phyloP scores from a whole-genome alignment of 2,329 filamentous ascomycete species.

The Hymenoscyphus infarciens region DNA sequence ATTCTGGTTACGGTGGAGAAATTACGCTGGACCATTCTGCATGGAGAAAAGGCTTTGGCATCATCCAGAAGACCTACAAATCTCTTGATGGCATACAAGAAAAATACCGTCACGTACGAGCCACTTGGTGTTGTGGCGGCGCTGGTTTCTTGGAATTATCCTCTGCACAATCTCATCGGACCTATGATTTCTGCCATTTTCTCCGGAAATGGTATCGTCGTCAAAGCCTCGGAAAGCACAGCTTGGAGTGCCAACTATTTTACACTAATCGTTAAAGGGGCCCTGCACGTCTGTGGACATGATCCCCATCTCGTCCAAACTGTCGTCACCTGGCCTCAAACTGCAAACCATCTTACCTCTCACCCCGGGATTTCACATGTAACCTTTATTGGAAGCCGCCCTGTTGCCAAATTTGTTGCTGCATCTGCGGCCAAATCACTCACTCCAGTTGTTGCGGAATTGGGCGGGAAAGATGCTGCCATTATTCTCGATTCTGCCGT shows the following conservation, averaged over 20 bases:
- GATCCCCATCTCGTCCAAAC: slow-evolving; percentile 78
- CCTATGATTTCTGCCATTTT: slow-evolving; percentile 90
- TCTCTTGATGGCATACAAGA: slow-evolving; percentile 92
- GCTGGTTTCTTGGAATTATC: slow-evolving; percentile 95
- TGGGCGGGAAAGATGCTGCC: slow-evolving; percentile 92
- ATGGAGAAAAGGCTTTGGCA: slow-evolving; percentile 77
- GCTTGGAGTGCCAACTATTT: slow-evolving; percentile 91
- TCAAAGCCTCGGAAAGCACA: slow-evolving; percentile 94
- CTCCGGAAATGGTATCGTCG: slow-evolving; percentile 83
- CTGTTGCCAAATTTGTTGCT: slow-evolving; percentile 84
- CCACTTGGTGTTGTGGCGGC: slow-evolving; percentile 90
- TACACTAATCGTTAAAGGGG: slow-evolving; percentile 70
- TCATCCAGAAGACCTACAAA: slow-evolving; percentile 78
- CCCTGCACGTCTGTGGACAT: slow-evolving; percentile 78
- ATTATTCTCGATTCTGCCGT: slow-evolving; percentile 75
- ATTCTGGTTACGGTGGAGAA: slow-evolving; percentile 93
- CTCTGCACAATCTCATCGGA: slow-evolving; percentile 91
- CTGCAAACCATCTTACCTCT: slow-evolving; percentile 76
- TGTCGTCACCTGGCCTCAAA: slow-evolving; percentile 82
- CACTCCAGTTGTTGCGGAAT: slow-evolving; percentile 85
- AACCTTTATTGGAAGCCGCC: slow-evolving; percentile 90
- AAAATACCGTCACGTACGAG: slow-evolving; percentile 85
- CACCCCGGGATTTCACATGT: slow-evolving; percentile 83
- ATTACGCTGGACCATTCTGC: slow-evolving; percentile 86
- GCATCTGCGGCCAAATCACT: slow-evolving; percentile 79